These are phyloP conservation scores for Phytophthora nicotianae DNA, from an alignment of 352 stramenopile species.

Conservation along the genomic window DNA sequence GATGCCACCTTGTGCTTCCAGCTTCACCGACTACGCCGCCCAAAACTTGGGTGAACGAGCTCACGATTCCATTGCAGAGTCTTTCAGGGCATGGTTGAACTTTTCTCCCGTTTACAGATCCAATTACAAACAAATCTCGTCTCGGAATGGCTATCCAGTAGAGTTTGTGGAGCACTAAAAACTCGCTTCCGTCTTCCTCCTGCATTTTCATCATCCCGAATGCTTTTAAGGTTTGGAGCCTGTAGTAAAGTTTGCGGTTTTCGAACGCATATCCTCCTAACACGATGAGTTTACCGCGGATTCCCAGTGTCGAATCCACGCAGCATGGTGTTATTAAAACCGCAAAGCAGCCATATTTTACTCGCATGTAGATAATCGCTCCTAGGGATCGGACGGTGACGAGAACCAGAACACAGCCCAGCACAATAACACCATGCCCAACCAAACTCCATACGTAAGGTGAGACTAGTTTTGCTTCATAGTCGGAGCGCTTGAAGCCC, in stretches of 20 bases:
- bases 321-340: conserved; percentile 7
- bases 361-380: conserved; percentile 9
- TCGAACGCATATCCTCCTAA: conserved; percentile 13
- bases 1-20: conserved; percentile 6
- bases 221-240: conserved; percentile 1
- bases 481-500: conserved; percentile 18
- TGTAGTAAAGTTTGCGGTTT: conserved; percentile 4
- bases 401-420: conserved; percentile 28
- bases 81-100: conserved; percentile 26
- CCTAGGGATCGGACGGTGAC: conserved; percentile 23
- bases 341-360: conserved; percentile 11
- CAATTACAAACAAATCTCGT: conserved; percentile 16
- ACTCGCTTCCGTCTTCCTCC: conserved; percentile 22
- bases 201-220: conserved; percentile 14
- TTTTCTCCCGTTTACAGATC: conserved; percentile 21
- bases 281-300: conserved; percentile 13
- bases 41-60: conserved; percentile 28
- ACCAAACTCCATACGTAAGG: conserved; percentile 42
- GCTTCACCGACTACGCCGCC: conserved; percentile 11
- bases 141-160: conserved; percentile 19
- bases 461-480: conserved; percentile 9
- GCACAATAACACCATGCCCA: conserved; percentile 33
- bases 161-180: conserved; percentile 18
- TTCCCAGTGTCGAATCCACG: conserved; percentile 14
- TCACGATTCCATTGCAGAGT: conserved; percentile 22